Evolutionary conservation across 2,329 filamentous ascomycete species (phyloP).

Genomic region (Eutypa lata): DNA sequence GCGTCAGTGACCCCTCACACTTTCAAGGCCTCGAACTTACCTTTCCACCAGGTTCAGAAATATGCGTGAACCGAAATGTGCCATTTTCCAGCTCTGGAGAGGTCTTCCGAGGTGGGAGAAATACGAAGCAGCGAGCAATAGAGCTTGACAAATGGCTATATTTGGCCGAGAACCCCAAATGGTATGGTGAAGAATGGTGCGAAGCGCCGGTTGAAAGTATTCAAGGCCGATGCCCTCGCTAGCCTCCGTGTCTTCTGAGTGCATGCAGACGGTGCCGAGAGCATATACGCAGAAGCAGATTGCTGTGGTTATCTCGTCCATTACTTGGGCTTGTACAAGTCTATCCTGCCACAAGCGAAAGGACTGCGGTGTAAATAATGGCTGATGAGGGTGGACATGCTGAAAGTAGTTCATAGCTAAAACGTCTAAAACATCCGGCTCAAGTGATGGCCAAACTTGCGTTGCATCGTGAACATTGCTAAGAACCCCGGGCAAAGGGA

Average conservation of each 20-base stretch:
- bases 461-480: slow-evolving; percentile 22
- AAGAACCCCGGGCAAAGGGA: slow-evolving; percentile 28
- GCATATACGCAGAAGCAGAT: slow-evolving; percentile 36
- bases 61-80: slow-evolving; percentile 27
- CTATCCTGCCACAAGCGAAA: slow-evolving; percentile 27
- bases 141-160: slow-evolving; percentile 29
- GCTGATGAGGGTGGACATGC: slow-evolving; percentile 32
- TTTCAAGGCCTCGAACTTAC: slow-evolving; percentile 14
- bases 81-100: slow-evolving; percentile 34
- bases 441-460: slow-evolving; percentile 25
- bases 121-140: slow-evolving; percentile 35
- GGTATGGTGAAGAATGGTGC: slow-evolving; percentile 30
- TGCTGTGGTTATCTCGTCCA: slow-evolving; percentile 26
- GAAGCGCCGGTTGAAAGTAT: slow-evolving; percentile 33
- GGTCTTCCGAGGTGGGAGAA: slow-evolving; percentile 34
- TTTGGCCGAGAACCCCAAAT: slow-evolving; percentile 31
- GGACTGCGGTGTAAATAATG: slow-evolving; percentile 28
- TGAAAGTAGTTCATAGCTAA: slow-evolving; percentile 32
- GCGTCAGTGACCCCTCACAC: slow-evolving; percentile 4
- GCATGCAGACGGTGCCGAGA: slow-evolving; percentile 26
- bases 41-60: slow-evolving; percentile 29
- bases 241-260: slow-evolving; percentile 12
- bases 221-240: slow-evolving; percentile 27
- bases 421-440: slow-evolving; percentile 20
- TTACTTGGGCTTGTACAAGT: slow-evolving; percentile 21